A percentile compares a stretch with the other conserved stretches of the same genome.
phyloP scores from a whole-genome alignment of 768 basidiomycete genomes.

The Podaxis mareebaensis region DNA sequence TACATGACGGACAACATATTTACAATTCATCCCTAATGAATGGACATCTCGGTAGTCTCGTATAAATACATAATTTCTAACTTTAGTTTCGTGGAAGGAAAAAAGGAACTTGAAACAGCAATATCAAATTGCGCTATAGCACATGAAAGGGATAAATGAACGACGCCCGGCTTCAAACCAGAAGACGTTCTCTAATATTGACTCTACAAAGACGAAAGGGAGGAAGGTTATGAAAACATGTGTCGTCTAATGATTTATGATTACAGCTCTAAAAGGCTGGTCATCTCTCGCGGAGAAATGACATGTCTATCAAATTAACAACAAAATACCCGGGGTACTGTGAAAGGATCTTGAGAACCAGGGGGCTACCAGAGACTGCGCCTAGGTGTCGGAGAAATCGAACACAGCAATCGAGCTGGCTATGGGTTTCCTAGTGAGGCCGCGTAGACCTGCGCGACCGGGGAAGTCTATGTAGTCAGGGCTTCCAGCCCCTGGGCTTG shows the following conservation, averaged over 20 bases:
- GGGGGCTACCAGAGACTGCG: slow-evolving; percentile 4
- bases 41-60: not conserved
- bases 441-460: slow-evolving; percentile 12
- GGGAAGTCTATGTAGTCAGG: slow-evolving; percentile 27
- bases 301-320: not conserved
- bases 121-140: slow-evolving; percentile 5
- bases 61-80: slow-evolving; percentile 6
- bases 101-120: not conserved
- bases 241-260: slow-evolving; percentile 3
- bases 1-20: not conserved
- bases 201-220: not conserved
- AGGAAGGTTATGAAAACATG: not conserved
- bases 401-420: not conserved
- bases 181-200: not conserved
- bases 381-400: not conserved
- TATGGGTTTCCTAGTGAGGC: not conserved
- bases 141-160: not conserved
- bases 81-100: not conserved
- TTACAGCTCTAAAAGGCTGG: slow-evolving; percentile 7
- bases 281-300: slow-evolving; percentile 7
- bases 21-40: not conserved
- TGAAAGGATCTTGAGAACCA: not conserved
- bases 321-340: not conserved
- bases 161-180: slow-evolving; percentile 1
- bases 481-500: slow-evolving; percentile 46